A percentile compares a stretch with the other conserved stretches of the same genome.
Conservation (phyloP, 2,329 filamentous ascomycete genomes). For the Trichophaea hybrida region DNA sequence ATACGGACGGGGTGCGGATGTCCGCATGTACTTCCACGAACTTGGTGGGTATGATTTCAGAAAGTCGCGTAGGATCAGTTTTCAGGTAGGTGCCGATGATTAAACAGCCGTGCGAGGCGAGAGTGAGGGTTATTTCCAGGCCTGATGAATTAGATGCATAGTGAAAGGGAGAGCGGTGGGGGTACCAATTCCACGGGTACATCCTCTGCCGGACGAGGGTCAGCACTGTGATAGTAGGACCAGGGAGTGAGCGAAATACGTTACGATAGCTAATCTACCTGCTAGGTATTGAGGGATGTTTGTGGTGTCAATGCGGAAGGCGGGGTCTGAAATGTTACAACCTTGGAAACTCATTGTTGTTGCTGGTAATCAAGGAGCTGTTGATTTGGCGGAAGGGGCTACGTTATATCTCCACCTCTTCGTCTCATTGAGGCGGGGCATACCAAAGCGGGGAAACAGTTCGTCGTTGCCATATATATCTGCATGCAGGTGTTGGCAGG, state of each 20-base stretch:
- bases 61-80: background rate
- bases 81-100: slow-evolving; percentile 4
- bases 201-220: background rate
- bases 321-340: background rate
- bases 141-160: background rate
- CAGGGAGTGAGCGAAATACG: background rate
- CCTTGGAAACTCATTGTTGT: background rate
- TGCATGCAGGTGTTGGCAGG: background rate
- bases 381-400: background rate
- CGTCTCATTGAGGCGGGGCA: background rate
- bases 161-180: background rate
- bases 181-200: background rate
- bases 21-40: slow-evolving; percentile 24
- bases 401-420: background rate
- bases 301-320: background rate
- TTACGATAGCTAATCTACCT: slow-evolving; percentile 1
- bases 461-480: background rate
- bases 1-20: slow-evolving; percentile 17
- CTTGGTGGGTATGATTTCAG: background rate
- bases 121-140: background rate
- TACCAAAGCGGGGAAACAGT: background rate
- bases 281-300: background rate
- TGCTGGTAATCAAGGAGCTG: background rate
- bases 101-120: background rate
- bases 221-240: background rate